Base-by-base conservation (phyloP, 139 green algal genomes). In the Closterium sp. region DNA sequence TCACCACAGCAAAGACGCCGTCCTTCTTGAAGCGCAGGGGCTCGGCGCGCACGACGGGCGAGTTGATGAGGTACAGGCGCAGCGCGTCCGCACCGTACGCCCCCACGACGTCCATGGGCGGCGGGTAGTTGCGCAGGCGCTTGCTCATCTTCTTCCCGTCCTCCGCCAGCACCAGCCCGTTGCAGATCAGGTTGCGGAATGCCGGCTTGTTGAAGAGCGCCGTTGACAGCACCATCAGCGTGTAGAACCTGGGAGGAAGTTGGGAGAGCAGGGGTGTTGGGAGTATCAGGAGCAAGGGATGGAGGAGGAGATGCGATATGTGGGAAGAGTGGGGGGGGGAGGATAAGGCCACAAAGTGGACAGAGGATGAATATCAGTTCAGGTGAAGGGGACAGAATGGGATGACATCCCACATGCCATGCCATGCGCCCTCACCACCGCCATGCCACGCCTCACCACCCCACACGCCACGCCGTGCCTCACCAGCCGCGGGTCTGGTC, bases 131-230 rank as follows among this genome's bases (percentile, higher is more conserved):
- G 91, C 98, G 98, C 73, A 99, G 96, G 21, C 98, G 95, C 95
- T 99, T 99, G 96, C 96, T 98, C 98, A 99, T 99, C 96, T 99
- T 99, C 97, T 99, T 99, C 90, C 98, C 98, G 93, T 99, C 98
- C 10, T 96, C 94, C 10, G 98, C 98, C 85, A 99, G 97, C 94
- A 99, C 98, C 42, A 99, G 96, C 19, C 98, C 98, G 94, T 99
- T 99, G 97, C 98, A 99, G 73, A 99, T 98, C 91, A 99, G 96
- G 95, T 99, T 99, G 94, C 98, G 97, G 96, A 99, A 99, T 21
- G 98, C 97, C 2, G 98, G 98, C 92, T 97, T 97, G 95, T 99
- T 97, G 95, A 99, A 99, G 3, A 99, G 96, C 17, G 98, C 98
- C 27, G 98, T 99, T 34, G 96, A 98, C 29, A 99, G 95, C 88